Conservation (phyloP, 2,329 filamentous ascomycete species). For the Alternaria sp. region DNA sequence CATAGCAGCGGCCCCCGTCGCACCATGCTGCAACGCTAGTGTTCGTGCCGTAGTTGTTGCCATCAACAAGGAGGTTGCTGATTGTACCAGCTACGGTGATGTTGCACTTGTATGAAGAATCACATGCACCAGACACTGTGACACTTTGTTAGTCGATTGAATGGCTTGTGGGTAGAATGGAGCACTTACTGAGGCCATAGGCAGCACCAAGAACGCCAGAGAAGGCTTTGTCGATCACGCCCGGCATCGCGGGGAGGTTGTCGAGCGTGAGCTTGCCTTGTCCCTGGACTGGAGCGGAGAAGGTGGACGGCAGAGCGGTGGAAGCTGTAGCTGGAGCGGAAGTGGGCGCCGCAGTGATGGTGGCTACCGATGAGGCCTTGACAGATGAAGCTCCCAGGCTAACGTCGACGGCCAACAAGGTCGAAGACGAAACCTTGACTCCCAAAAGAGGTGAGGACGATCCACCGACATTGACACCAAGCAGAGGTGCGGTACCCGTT, state of each 20-base stretch:
- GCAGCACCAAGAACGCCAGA: neutral
- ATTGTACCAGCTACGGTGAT: neutral
- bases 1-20: neutral
- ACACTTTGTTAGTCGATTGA: neutral
- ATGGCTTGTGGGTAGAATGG: neutral
- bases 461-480: neutral
- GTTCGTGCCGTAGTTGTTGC: neutral
- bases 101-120: neutral
- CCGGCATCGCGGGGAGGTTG: neutral
- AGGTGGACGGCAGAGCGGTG: neutral
- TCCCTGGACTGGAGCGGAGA: neutral
- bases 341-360: neutral
- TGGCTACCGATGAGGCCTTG: neutral
- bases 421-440: neutral
- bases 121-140: neutral
- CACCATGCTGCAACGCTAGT: neutral
- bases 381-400: neutral
- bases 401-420: neutral
- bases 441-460: neutral
- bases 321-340: neutral
- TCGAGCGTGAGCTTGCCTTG: neutral
- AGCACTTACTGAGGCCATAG: neutral
- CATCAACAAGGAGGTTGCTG: neutral
- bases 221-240: neutral
- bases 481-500: neutral